Evolutionary conservation across 805 yeast genomes (phyloP).

Genomic region (Grigorovia transvaalensis): DNA sequence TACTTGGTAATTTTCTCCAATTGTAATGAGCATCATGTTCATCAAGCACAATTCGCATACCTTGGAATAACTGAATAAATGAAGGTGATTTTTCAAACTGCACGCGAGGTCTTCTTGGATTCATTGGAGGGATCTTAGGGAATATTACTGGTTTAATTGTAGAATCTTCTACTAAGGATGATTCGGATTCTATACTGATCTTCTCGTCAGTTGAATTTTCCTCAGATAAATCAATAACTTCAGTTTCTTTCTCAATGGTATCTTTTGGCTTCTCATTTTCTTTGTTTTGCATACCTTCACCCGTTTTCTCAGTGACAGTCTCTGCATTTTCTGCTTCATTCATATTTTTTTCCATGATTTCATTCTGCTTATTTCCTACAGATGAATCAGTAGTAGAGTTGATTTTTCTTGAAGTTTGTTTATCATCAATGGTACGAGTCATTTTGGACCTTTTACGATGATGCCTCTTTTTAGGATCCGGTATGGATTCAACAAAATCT

Average conservation of each 20-base stretch:
- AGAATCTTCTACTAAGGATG: neutral
- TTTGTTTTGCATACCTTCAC: neutral
- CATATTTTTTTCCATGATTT: no score
- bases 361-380: neutral
- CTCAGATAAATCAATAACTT: neutral
- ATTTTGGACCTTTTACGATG: neutral
- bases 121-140: constrained; percentile 11
- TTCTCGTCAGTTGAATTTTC: neutral
- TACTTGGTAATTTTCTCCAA: constrained; percentile 24
- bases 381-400: neutral
- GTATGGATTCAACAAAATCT: constrained; percentile 10
- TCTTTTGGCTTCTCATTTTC: neutral
- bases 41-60: constrained; percentile 24
- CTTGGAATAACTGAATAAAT: constrained; percentile 23
- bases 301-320: no score
- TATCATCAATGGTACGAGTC: neutral
- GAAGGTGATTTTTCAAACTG: constrained; percentile 23
- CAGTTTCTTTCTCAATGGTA: neutral
- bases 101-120: constrained; percentile 4
- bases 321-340: no score
- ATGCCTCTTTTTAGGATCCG: neutral
- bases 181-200: neutral
- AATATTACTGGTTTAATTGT: neutral
- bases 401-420: neutral
- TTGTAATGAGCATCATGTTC: constrained; percentile 25